Evolutionary conservation across 73 alveolate genomes (phyloP).

Genomic region (Stentor roeselii): DNA sequence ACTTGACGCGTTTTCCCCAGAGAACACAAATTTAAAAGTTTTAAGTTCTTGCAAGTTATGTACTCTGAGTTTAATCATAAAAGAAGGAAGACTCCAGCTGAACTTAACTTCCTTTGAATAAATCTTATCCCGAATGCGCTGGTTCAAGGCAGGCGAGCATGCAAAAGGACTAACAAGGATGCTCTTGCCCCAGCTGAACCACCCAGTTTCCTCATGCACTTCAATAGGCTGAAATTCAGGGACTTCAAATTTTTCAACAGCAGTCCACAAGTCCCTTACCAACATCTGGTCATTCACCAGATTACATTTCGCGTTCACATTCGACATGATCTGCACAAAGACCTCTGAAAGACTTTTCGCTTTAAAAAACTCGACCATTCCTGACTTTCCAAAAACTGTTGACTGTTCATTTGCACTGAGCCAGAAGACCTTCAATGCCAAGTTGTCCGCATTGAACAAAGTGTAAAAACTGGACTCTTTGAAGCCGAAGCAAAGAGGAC

Average conservation of each 20-base stretch:
- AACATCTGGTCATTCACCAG: neutral
- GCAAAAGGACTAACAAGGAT: neutral
- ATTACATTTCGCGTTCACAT: neutral
- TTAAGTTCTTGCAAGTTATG: neutral
- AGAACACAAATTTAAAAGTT: neutral
- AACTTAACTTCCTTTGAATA: neutral
- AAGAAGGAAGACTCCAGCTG: neutral
- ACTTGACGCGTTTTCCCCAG: neutral
- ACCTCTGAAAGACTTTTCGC: neutral
- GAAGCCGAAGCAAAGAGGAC: conserved; percentile 14
- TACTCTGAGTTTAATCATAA: neutral
- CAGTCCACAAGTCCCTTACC: neutral
- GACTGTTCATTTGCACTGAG: neutral
- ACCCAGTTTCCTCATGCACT: neutral
- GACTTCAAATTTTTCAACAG: neutral
- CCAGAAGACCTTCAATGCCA: neutral
- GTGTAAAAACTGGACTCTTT: neutral
- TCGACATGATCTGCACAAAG: neutral
- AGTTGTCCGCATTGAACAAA: neutral
- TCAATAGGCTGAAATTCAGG: neutral
- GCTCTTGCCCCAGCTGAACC: conserved; percentile 6
- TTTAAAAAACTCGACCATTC: neutral
- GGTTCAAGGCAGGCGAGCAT: neutral
- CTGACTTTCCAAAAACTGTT: neutral
- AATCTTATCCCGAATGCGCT: neutral